phyloP scores from a whole-genome alignment of 805 yeast species.

The Blastobotrys attinorum region DNA sequence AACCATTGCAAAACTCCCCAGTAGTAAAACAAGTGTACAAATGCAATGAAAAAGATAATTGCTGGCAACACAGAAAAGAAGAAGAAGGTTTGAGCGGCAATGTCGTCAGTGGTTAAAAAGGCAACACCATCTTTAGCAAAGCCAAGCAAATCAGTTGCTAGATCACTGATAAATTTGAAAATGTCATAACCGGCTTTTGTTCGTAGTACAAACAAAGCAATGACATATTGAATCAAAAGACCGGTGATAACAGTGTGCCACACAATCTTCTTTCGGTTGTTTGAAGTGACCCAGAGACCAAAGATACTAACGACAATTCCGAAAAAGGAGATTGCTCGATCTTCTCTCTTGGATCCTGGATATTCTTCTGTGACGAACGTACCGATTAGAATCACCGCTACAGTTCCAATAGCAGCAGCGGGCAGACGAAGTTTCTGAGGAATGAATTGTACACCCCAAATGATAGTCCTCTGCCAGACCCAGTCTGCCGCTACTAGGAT shows the following conservation, averaged over 20 bases:
- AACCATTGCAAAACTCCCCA: constrained; percentile 55
- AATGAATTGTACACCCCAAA: constrained; percentile 25
- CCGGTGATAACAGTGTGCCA: constrained; percentile 59
- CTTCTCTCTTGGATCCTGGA: constrained; percentile 38
- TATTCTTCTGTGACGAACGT: constrained; percentile 44
- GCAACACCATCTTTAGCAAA: constrained; percentile 57
- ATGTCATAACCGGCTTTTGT: constrained; percentile 53
- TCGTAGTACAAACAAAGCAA: constrained; percentile 54
- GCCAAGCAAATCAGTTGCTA: constrained; percentile 49
- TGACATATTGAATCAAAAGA: constrained; percentile 48
- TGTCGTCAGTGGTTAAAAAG: constrained; percentile 39
- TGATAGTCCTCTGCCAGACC: constrained; percentile 27
- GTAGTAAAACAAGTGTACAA: constrained; percentile 52
- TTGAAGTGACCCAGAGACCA: constrained; percentile 39
- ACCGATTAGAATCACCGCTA: constrained; percentile 45
- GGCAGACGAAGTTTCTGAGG: constrained; percentile 37
- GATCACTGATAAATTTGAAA: constrained; percentile 50
- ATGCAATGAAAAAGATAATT: constrained; percentile 55
- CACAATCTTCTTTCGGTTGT: constrained; percentile 37
- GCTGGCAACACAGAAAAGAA: constrained; percentile 56
- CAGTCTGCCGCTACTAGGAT: constrained; percentile 24
- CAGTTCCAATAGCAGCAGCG: constrained; percentile 38
- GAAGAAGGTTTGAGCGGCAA: constrained; percentile 39
- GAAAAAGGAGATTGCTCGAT: constrained; percentile 51
- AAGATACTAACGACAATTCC: constrained; percentile 43